Conservation (phyloP, 176 grass and related monocot species). For the Ampelocalamus luodianensis region DNA sequence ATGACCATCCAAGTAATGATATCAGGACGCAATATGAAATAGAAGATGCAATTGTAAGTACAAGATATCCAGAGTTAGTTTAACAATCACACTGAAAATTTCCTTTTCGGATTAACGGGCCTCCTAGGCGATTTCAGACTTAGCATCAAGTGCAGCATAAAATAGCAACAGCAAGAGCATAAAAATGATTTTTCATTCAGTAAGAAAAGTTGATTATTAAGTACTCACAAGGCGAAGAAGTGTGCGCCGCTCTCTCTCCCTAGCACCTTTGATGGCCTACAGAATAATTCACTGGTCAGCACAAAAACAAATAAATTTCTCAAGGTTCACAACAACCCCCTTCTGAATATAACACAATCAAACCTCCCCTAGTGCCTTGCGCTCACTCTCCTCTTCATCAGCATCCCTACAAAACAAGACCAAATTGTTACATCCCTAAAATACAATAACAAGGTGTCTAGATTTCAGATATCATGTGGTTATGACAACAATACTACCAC, state of each 20-base stretch:
- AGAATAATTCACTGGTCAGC: conserved; percentile 36
- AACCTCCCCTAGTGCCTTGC: conserved; percentile 69
- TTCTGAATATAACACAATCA: conserved; percentile 22
- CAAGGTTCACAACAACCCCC: neutral
- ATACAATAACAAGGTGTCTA: conserved; percentile 11
- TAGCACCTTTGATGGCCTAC: conserved; percentile 82
- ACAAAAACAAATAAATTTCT: conserved; percentile 28
- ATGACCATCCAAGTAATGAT: neutral
- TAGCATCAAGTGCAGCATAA: neutral
- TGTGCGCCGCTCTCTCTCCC: conserved; percentile 79
- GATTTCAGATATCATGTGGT: neutral
- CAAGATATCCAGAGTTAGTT: neutral
- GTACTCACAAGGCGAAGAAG: conserved; percentile 84
- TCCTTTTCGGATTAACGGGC: neutral
- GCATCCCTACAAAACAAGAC: conserved; percentile 42
- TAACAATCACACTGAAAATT: neutral
- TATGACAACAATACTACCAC: neutral
- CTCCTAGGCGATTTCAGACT: neutral
- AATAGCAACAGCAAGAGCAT: neutral
- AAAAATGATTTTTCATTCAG: conserved; percentile 25
- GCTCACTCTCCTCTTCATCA: conserved; percentile 48
- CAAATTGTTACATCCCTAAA: neutral
- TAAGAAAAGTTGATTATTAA: conserved; percentile 25
- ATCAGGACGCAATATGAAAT: neutral
- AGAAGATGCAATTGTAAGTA: neutral